A percentile compares a stretch with the other conserved stretches of the same genome.
phyloP scores from a whole-genome alignment of 345 rosid genomes.

The Isatis tinctoria region DNA sequence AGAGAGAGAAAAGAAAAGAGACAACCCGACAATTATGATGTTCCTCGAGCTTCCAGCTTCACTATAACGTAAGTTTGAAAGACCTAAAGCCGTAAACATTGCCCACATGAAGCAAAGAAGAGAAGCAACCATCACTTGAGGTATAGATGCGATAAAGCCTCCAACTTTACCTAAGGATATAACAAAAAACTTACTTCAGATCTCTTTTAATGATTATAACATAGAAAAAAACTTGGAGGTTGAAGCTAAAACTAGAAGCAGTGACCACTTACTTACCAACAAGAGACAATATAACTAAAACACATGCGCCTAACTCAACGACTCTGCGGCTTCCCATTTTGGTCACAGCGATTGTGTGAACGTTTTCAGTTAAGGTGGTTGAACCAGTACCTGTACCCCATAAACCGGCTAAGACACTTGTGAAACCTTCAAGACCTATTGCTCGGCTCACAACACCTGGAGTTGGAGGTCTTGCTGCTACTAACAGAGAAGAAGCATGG shows the following conservation, averaged over 20 bases:
- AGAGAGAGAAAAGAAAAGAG: conserved; percentile 82
- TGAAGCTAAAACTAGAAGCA: neutral
- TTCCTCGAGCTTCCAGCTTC: conserved; percentile 99
- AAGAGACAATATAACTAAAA: conserved; percentile 71
- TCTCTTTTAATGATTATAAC: neutral
- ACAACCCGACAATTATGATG: conserved; percentile 85
- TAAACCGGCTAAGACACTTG: conserved; percentile 89
- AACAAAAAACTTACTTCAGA: neutral
- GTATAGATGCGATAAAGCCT: conserved; percentile 93
- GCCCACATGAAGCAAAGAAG: conserved; percentile 99
- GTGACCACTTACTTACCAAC: conserved; percentile 69
- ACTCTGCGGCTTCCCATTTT: conserved; percentile 99
- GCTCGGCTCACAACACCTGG: conserved; percentile 88
- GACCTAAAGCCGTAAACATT: conserved; percentile 86
- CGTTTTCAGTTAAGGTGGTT: conserved; percentile 89
- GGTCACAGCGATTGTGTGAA: conserved; percentile 95
- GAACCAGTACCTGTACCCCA: conserved; percentile 99
- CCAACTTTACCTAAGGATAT: conserved; percentile 79
- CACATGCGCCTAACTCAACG: conserved; percentile 79
- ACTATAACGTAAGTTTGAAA: conserved; percentile 91
- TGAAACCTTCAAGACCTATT: conserved; percentile 92
- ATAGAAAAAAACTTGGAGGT: neutral
- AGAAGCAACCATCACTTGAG: conserved; percentile 95
- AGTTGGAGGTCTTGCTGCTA: conserved; percentile 93
- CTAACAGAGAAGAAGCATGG: conserved; percentile 86